These are phyloP conservation scores for Insectozyma bohioensis DNA, from an alignment of 1,139 yeast genomes.

Conservation along the genomic window DNA sequence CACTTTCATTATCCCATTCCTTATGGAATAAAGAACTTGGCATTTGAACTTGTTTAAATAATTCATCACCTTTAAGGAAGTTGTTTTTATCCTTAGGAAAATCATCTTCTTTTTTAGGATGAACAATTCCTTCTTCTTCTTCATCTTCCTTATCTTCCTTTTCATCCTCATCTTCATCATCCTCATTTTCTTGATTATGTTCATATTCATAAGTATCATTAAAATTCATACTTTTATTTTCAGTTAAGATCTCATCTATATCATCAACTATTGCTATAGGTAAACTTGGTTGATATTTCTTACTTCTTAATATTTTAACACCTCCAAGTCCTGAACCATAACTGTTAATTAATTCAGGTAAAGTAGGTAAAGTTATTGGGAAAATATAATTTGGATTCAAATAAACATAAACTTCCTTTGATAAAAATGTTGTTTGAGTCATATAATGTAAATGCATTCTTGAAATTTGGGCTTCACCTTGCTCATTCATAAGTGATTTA, in stretches of 20 bases:
- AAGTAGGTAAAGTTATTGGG: slow-evolving; percentile 57
- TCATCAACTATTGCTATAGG: slow-evolving; percentile 62
- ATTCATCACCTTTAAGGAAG: slow-evolving; percentile 43
- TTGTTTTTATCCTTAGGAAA: slow-evolving; percentile 12
- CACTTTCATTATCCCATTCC: slow-evolving; percentile 45
- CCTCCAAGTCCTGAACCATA: slow-evolving; percentile 68
- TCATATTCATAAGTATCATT: slow-evolving; percentile 41
- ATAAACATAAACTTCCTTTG: slow-evolving; percentile 43
- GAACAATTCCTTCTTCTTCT: neutral
- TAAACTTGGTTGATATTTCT: slow-evolving; percentile 60
- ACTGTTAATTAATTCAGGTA: slow-evolving; percentile 55
- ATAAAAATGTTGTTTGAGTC: slow-evolving; percentile 42
- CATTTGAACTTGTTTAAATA: slow-evolving; percentile 49
- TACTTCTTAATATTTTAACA: slow-evolving; percentile 42
- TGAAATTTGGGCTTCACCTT: slow-evolving; percentile 39
- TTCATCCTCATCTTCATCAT: slow-evolving; percentile 16
- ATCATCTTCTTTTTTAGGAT: neutral
- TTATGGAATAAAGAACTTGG: slow-evolving; percentile 56
- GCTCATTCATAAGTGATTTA: slow-evolving; percentile 34
- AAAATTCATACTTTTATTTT: slow-evolving; percentile 28
- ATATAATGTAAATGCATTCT: slow-evolving; percentile 37
- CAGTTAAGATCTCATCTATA: slow-evolving; percentile 53
- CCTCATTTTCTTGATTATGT: slow-evolving; percentile 18
- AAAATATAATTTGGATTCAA: slow-evolving; percentile 51
- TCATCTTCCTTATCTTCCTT: slow-evolving; percentile 11